Evolutionary conservation across 164 flowering plant genomes (phyloP).

Genomic region (Buxus sempervirens): DNA sequence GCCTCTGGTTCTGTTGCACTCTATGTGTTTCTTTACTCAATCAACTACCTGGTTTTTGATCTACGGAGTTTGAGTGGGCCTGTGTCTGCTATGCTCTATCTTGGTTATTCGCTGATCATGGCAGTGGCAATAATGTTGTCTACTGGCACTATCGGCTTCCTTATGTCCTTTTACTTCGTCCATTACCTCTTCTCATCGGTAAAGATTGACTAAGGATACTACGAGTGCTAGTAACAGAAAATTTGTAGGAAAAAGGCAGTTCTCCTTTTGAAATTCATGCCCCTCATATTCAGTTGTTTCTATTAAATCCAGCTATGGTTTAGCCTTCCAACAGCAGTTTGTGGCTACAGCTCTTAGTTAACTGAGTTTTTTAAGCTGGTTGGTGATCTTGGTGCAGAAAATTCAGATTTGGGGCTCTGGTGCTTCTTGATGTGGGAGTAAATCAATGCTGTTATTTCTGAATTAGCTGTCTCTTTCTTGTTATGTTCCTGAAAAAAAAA

Average conservation of each 20-base stretch:
- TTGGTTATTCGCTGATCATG: conserved; percentile 35
- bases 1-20: conserved; percentile 39
- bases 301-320: too few species aligned
- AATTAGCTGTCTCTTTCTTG: too few species aligned
- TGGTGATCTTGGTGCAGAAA: background rate
- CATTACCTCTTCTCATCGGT: conserved; percentile 41
- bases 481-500: too few species aligned
- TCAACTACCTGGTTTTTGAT: conserved; percentile 36
- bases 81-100: conserved; percentile 34
- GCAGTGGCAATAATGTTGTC: conserved; percentile 36
- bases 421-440: too few species aligned
- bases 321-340: too few species aligned
- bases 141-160: conserved; percentile 39
- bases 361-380: background rate
- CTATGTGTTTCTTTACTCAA: conserved; percentile 35
- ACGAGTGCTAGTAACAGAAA: too few species aligned
- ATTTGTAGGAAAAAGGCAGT: background rate
- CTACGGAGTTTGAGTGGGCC: conserved; percentile 37
- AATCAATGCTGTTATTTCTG: too few species aligned
- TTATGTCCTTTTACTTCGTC: conserved; percentile 36
- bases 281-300: background rate
- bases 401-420: background rate
- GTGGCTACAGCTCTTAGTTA: background rate
- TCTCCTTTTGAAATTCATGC: background rate
- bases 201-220: conserved; percentile 32